These are phyloP conservation scores for Chytriomyces sp. DNA, from an alignment of 192 early-diverging fungal species.

Conservation along the genomic window DNA sequence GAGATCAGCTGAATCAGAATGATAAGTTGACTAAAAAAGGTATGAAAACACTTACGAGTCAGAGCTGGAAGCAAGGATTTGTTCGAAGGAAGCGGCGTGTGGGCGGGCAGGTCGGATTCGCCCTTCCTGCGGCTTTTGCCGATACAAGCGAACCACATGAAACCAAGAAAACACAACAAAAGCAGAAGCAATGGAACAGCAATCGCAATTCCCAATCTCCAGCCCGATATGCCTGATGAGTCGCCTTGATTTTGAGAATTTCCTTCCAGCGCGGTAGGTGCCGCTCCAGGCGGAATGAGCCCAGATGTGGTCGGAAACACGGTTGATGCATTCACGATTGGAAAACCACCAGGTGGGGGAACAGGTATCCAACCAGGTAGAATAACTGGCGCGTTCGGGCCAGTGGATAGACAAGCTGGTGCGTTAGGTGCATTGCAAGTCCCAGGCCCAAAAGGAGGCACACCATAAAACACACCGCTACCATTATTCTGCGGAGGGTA, in stretches of 20 bases:
- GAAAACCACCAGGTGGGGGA: slow-evolving; percentile 1
- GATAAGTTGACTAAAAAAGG: too few relatives aligned
- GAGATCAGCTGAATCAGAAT: too few relatives aligned
- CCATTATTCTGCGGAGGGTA: neutral
- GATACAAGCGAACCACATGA: neutral
- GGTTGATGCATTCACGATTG: slow-evolving; percentile 17
- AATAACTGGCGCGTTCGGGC: slow-evolving; percentile 11
- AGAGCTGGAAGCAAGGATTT: neutral
- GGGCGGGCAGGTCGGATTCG: neutral
- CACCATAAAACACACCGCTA: slow-evolving; percentile 16
- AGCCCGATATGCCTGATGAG: neutral
- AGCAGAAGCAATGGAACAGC: slow-evolving; percentile 3
- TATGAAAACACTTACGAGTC: neutral
- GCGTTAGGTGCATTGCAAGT: neutral
- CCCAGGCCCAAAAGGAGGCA: slow-evolving; percentile 13
- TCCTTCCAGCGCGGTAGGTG: neutral
- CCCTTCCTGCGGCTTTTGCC: neutral
- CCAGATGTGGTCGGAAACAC: neutral
- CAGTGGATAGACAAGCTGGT: neutral
- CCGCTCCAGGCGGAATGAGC: neutral
- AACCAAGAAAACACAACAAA: neutral
- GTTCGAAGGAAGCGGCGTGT: neutral
- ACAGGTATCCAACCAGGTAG: slow-evolving; percentile 20
- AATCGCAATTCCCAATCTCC: slow-evolving; percentile 12
- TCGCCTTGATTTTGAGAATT: neutral